Conservation (phyloP, 371 early-diverging fungal species). For the Rhizopus delemar region DNA sequence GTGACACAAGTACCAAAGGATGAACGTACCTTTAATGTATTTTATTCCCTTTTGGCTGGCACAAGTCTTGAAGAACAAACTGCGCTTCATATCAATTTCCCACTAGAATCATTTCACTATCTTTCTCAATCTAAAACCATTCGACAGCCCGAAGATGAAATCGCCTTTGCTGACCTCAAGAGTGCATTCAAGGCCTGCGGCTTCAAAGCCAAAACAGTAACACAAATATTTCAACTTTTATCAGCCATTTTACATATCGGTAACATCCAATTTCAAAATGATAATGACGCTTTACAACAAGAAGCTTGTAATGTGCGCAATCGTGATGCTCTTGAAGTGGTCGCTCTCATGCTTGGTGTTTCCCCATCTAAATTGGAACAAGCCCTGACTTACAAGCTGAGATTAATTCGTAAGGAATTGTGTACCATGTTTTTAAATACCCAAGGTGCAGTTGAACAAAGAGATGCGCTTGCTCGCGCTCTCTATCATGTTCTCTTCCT, state of each 20-base stretch:
- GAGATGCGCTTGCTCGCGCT: slow-evolving; percentile 41
- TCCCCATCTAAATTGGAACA: slow-evolving; percentile 69
- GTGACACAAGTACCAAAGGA: slow-evolving; percentile 62
- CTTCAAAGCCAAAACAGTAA: slow-evolving; percentile 71
- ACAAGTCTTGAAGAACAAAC: slow-evolving; percentile 49
- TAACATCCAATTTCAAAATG: slow-evolving; percentile 69
- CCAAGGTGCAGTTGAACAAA: slow-evolving; percentile 52
- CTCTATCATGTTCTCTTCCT: slow-evolving; percentile 44
- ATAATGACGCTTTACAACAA: slow-evolving; percentile 37
- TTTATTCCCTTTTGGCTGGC: slow-evolving; percentile 78
- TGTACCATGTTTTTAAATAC: slow-evolving; percentile 65
- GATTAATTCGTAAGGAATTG: slow-evolving; percentile 56
- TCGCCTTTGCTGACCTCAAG: slow-evolving; percentile 34
- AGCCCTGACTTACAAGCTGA: slow-evolving; percentile 45
- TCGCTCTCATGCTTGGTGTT: slow-evolving; percentile 83
- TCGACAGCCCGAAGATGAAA: slow-evolving; percentile 2
- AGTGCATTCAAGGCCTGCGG: slow-evolving; percentile 76
- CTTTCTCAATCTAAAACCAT: slow-evolving; percentile 38
- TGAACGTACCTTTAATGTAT: slow-evolving; percentile 82
- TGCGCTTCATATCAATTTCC: slow-evolving; percentile 46
- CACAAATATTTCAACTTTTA: slow-evolving; percentile 68
- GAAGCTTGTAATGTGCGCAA: slow-evolving; percentile 68
- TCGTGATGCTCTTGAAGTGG: slow-evolving; percentile 66
- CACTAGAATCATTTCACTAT: slow-evolving; percentile 43
- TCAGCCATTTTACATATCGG: slow-evolving; percentile 83